Evolutionary conservation across 164 flowering plant species (phyloP).

Genomic region (Macadamia tetraphylla): DNA sequence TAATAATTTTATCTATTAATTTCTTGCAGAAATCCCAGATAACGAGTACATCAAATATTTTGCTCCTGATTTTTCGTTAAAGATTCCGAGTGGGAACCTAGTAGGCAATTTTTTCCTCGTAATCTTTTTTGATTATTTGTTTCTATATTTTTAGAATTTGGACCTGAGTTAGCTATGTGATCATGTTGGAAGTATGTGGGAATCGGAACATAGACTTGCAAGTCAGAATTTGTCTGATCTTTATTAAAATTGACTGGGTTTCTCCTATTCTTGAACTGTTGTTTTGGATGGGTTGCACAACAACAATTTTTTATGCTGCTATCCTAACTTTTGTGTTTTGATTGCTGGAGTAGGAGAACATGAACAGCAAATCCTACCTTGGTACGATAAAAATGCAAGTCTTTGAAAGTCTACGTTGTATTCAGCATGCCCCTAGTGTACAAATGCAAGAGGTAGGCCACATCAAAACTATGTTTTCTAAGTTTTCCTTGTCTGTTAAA

Average conservation of each 20-base stretch:
- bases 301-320: not conserved
- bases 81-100: conserved; percentile 63
- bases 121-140: not conserved
- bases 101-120: conserved; percentile 38
- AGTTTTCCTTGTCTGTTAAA: not conserved
- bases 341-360: conserved; percentile 67
- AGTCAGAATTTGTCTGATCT: too few species aligned
- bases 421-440: conserved; percentile 95
- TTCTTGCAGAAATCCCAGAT: conserved; percentile 88
- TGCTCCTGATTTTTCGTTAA: conserved; percentile 75
- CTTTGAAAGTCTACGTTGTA: conserved; percentile 81
- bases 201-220: conserved; percentile 1
- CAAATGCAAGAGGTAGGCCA: conserved; percentile 97
- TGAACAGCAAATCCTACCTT: conserved; percentile 88
- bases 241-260: not conserved
- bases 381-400: conserved; percentile 85
- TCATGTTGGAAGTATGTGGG: too few species aligned
- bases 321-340: conserved; percentile 3
- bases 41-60: conserved; percentile 88
- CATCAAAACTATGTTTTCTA: not conserved
- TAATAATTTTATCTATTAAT: not conserved
- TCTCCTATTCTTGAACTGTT: not conserved
- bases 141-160: too few species aligned
- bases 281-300: not conserved
- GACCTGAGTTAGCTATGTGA: not conserved